Conservation (phyloP, 2,329 filamentous ascomycete species). For the Clonostachys solani region DNA sequence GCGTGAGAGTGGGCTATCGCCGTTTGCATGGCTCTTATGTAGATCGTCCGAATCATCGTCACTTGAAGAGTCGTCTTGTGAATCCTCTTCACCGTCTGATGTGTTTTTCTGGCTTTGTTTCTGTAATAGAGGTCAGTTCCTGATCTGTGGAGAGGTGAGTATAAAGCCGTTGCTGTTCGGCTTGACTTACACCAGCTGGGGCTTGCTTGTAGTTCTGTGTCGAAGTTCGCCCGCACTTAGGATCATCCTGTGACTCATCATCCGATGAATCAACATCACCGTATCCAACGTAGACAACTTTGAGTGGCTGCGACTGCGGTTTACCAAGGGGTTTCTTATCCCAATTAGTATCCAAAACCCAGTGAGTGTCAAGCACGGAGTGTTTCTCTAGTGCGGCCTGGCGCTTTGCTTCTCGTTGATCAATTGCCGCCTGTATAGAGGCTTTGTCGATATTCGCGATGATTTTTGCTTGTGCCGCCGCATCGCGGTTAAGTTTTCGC, state of each 20-base stretch:
- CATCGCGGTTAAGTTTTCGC: conserved; percentile 41
- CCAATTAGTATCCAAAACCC: conserved; percentile 59
- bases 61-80: conserved; percentile 1
- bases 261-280: conserved; percentile 41
- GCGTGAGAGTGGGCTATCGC: too few species aligned
- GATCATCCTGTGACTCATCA: conserved; percentile 26
- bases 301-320: conserved; percentile 32
- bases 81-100: conserved; percentile 15
- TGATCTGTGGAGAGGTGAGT: too few species aligned
- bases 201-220: conserved; percentile 18
- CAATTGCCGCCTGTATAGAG: conserved; percentile 58
- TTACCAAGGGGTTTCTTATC: conserved; percentile 14
- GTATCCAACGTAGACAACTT: conserved; percentile 56
- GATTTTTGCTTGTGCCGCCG: conserved; percentile 27
- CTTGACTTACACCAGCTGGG: too few species aligned
- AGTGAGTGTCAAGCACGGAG: conserved; percentile 65
- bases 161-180: too few species aligned
- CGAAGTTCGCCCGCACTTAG: conserved; percentile 26
- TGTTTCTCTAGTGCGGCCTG: conserved; percentile 58
- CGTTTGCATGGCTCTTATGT: too few species aligned
- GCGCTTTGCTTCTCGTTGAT: conserved; percentile 63
- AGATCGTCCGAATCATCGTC: conserved; percentile 3
- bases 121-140: too few species aligned
- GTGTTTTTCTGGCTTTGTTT: conserved; percentile 4
- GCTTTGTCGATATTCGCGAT: conserved; percentile 46